phyloP scores from a whole-genome alignment of 805 yeast genomes.

The Candida saitoana region DNA sequence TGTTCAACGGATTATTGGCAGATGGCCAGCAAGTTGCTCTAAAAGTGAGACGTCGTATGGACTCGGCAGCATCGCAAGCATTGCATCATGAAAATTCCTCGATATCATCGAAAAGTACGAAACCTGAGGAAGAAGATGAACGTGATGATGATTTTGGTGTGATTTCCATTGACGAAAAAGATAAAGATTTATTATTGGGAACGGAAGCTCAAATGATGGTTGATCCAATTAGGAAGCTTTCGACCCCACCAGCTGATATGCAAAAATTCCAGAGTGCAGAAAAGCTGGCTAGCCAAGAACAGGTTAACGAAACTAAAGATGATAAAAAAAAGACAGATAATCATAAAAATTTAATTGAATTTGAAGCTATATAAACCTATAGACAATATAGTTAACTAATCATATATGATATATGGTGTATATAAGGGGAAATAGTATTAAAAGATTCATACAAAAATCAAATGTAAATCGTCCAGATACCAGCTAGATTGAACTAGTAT shows the following conservation, averaged over 20 bases:
- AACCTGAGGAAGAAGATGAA: slow-evolving; percentile 42
- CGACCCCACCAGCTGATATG: slow-evolving; percentile 14
- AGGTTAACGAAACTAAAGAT: background rate
- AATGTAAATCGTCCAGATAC: background rate
- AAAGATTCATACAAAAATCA: background rate
- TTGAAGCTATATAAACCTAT: slow-evolving; percentile 27
- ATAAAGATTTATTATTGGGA: slow-evolving; percentile 46
- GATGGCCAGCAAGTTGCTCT: slow-evolving; percentile 91
- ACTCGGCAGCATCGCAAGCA: slow-evolving; percentile 51
- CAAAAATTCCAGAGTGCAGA: slow-evolving; percentile 24
- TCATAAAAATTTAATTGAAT: slow-evolving; percentile 38
- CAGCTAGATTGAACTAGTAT: background rate
- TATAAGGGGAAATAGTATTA: background rate
- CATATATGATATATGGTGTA: slow-evolving; percentile 1
- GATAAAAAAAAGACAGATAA: background rate
- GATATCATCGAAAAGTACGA: slow-evolving; percentile 21
- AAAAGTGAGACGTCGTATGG: slow-evolving; percentile 85
- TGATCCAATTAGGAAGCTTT: slow-evolving; percentile 6
- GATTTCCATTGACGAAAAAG: slow-evolving; percentile 38
- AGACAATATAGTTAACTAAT: slow-evolving; percentile 1
- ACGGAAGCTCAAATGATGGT: slow-evolving; percentile 42
- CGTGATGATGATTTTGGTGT: slow-evolving; percentile 44
- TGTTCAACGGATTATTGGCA: slow-evolving; percentile 86
- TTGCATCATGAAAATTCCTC: slow-evolving; percentile 9
- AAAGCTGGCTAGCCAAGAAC: slow-evolving; percentile 10